phyloP scores from a whole-genome alignment of 2,329 filamentous ascomycete genomes.

The Tolypocladium ovalisporum region DNA sequence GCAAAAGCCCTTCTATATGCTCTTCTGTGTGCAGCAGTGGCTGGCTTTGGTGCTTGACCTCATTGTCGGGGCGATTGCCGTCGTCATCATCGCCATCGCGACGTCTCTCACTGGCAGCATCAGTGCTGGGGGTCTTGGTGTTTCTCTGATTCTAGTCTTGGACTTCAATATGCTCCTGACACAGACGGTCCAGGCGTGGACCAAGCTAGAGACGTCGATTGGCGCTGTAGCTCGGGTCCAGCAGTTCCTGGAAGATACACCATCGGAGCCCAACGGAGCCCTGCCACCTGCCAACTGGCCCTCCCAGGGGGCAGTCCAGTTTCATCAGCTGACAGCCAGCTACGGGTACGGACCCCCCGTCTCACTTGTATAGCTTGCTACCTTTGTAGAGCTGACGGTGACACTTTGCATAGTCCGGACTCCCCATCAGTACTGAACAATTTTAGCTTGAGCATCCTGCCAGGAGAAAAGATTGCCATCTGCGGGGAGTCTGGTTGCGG shows the following conservation, averaged over 20 bases:
- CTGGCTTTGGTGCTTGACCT: constrained; percentile 36
- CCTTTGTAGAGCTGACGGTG: neutral
- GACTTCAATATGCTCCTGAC: constrained; percentile 16
- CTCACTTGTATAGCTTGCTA: neutral
- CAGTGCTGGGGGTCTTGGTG: constrained; percentile 15
- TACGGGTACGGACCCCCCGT: constrained; percentile 8
- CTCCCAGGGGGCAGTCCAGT: constrained; percentile 14
- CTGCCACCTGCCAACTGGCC: constrained; percentile 17
- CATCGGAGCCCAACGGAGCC: constrained; percentile 3
- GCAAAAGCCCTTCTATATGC: constrained; percentile 24
- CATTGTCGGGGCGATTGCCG: constrained; percentile 30
- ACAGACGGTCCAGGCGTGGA: constrained; percentile 20
- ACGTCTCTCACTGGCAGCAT: constrained; percentile 17
- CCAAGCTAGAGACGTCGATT: constrained; percentile 19
- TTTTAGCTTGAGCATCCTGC: constrained; percentile 15
- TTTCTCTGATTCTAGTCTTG: constrained; percentile 15
- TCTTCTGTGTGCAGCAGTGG: constrained; percentile 38
- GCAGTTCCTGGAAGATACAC: constrained; percentile 16
- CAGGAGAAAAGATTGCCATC: constrained; percentile 26
- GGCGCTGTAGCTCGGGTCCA: constrained; percentile 24
- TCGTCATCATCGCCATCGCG: constrained; percentile 31
- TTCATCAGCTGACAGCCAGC: constrained; percentile 15
- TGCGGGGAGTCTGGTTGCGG: constrained; percentile 33
- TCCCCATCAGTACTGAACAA: constrained; percentile 13
- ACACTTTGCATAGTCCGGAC: neutral